Evolutionary conservation across 2,329 filamentous ascomycete species (phyloP).

Genomic region (Bipolaris bicolor): DNA sequence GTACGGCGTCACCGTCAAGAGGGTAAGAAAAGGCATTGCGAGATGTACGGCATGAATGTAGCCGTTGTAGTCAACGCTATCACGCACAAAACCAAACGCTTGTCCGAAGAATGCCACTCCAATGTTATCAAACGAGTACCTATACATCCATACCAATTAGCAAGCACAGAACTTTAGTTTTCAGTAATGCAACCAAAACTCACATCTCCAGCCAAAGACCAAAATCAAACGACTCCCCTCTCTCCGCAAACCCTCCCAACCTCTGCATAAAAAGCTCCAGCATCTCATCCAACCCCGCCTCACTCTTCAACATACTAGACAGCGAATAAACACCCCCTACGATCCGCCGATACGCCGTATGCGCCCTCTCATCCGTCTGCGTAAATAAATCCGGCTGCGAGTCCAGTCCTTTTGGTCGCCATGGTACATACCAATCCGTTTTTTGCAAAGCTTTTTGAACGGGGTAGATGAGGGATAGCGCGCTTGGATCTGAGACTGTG

Average conservation of each 20-base stretch:
- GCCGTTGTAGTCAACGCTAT: conserved; percentile 26
- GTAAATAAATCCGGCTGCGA: conserved; percentile 26
- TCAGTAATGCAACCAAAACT: not conserved
- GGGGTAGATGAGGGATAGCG: conserved; percentile 29
- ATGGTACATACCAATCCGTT: conserved; percentile 32
- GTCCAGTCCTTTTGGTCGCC: conserved; percentile 23
- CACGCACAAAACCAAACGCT: conserved; percentile 29
- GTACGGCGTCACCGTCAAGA: conserved; percentile 16
- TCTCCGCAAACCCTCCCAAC: conserved; percentile 24
- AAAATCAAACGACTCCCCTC: conserved; percentile 19
- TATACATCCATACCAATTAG: not conserved
- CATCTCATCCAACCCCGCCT: conserved; percentile 21
- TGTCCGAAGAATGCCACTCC: conserved; percentile 26
- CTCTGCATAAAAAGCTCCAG: conserved; percentile 15
- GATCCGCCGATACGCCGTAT: conserved; percentile 20
- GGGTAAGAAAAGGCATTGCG: conserved; percentile 35
- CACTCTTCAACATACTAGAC: conserved; percentile 22
- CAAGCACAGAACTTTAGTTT: not conserved
- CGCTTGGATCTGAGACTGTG: conserved; percentile 20
- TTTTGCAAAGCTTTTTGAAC: conserved; percentile 28
- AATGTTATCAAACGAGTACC: conserved; percentile 31
- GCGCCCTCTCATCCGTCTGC: conserved; percentile 19
- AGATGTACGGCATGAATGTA: conserved; percentile 44
- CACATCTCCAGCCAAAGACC: conserved; percentile 33
- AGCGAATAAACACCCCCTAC: conserved; percentile 25